A percentile compares a stretch with the other conserved stretches of the same genome.
These are phyloP conservation scores for Chlorencoelia australis DNA, from an alignment of 2,329 filamentous ascomycete species.

Conservation along the genomic window DNA sequence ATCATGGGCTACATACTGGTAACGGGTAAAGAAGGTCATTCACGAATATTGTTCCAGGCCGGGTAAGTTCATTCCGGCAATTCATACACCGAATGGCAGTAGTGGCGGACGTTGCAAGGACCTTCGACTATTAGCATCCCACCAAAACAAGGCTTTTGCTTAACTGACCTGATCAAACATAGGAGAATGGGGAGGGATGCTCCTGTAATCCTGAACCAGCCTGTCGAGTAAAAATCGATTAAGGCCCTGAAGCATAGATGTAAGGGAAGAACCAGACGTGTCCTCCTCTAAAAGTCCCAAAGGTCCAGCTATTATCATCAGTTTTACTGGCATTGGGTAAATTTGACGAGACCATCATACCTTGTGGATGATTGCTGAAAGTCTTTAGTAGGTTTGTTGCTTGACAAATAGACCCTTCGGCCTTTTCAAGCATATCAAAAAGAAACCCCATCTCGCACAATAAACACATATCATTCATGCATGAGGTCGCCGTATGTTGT, in stretches of 20 bases:
- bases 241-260: conserved; percentile 75
- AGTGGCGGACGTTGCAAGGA: conserved; percentile 60
- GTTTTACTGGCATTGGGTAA: conserved; percentile 15
- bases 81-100: conserved; percentile 74
- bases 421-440: conserved; percentile 97
- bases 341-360: conserved; percentile 29
- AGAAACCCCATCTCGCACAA: conserved; percentile 91
- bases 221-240: conserved; percentile 79
- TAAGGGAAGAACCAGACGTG: conserved; percentile 59
- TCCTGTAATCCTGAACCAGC: conserved; percentile 66
- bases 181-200: conserved; percentile 49
- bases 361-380: conserved; percentile 72
- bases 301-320: conserved; percentile 48
- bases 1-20: conserved; percentile 14
- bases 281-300: conserved; percentile 81
- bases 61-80: conserved; percentile 77
- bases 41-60: conserved; percentile 68
- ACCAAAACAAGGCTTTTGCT: not conserved
- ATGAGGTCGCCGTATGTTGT: conserved; percentile 78
- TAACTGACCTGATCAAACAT: conserved; percentile 56
- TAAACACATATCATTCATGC: conserved; percentile 72
- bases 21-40: conserved; percentile 78
- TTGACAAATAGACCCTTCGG: conserved; percentile 86
- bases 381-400: conserved; percentile 91
- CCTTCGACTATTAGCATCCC: conserved; percentile 29